Conservation (phyloP, 306 rosid species). For the Acacia confusa region DNA sequence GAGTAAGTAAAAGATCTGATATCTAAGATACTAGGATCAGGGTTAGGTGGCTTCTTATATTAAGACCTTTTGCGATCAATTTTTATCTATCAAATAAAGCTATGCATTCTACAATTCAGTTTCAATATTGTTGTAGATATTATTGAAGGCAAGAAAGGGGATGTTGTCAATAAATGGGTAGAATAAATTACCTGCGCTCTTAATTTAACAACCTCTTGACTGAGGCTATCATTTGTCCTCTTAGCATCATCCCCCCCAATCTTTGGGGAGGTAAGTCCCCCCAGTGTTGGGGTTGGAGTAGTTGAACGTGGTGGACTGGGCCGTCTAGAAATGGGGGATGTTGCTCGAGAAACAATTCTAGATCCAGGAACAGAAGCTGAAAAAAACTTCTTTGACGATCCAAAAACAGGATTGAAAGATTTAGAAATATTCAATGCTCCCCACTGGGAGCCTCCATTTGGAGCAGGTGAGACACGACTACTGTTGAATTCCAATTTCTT, state of each 20-base stretch:
- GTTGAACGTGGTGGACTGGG: slow-evolving; percentile 99
- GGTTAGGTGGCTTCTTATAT: not conserved
- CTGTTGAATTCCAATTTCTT: slow-evolving; percentile 96
- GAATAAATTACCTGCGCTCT: slow-evolving; percentile 73
- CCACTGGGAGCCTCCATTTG: slow-evolving; percentile 94
- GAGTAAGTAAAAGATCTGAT: not conserved
- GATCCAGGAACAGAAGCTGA: slow-evolving; percentile 99
- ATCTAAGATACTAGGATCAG: not conserved
- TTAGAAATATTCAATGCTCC: slow-evolving; percentile 84
- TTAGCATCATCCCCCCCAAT: slow-evolving; percentile 83
- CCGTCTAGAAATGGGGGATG: slow-evolving; percentile 96
- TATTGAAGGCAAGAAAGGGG: slow-evolving; percentile 22
- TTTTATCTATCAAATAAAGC: not conserved
- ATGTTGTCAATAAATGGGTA: slow-evolving; percentile 8
- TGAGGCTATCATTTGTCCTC: slow-evolving; percentile 84
- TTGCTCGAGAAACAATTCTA: slow-evolving; percentile 97
- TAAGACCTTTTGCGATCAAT: not conserved
- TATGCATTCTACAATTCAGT: not conserved
- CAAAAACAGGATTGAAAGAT: slow-evolving; percentile 95
- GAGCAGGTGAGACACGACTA: slow-evolving; percentile 93
- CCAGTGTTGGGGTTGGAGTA: slow-evolving; percentile 96
- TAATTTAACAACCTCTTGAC: slow-evolving; percentile 92
- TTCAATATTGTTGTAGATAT: not conserved
- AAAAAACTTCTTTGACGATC: slow-evolving; percentile 97
- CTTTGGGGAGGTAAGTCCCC: slow-evolving; percentile 96